A percentile compares a stretch with the other conserved stretches of the same genome.
Evolutionary conservation across 2,329 filamentous ascomycete genomes (phyloP).

Genomic region (Fusarium domesticum): DNA sequence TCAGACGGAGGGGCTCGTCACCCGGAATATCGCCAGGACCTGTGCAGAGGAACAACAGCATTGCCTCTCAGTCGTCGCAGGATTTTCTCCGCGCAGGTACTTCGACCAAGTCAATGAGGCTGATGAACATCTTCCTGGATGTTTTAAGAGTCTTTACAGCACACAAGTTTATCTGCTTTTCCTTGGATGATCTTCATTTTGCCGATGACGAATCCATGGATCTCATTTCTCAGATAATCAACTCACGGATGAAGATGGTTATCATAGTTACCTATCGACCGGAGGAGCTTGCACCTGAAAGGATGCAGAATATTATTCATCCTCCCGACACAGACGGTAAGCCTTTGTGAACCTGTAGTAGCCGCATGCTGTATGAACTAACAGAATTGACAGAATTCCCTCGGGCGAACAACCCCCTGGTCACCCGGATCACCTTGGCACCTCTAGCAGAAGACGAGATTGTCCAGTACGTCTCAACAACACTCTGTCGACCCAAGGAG

Average conservation of each 20-base stretch:
- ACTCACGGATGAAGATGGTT: constrained; percentile 74
- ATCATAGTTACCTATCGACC: constrained; percentile 74
- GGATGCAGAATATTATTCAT: constrained; percentile 52
- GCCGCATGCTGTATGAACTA: constrained; percentile 12
- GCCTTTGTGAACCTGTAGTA: background rate
- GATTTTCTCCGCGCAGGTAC: constrained; percentile 58
- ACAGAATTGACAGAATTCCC: constrained; percentile 38
- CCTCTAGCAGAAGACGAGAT: constrained; percentile 79
- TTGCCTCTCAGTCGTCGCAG: constrained; percentile 52
- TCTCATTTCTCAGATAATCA: constrained; percentile 76
- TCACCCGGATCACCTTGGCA: constrained; percentile 68
- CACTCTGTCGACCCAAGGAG: constrained; percentile 69
- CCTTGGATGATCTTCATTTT: constrained; percentile 85
- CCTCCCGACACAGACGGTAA: constrained; percentile 53
- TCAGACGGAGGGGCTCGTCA: constrained; percentile 49
- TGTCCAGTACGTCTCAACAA: constrained; percentile 75
- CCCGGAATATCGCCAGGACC: constrained; percentile 44
- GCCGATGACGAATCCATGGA: constrained; percentile 86
- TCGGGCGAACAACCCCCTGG: constrained; percentile 48
- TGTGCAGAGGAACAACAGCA: constrained; percentile 35
- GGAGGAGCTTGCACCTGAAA: constrained; percentile 59
- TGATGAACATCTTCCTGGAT: constrained; percentile 87
- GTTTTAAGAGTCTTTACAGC: constrained; percentile 77
- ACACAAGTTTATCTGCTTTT: constrained; percentile 85
- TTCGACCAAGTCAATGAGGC: constrained; percentile 64